Conservation (phyloP, 306 rosid genomes). For the Bauhinia variegata region DNA sequence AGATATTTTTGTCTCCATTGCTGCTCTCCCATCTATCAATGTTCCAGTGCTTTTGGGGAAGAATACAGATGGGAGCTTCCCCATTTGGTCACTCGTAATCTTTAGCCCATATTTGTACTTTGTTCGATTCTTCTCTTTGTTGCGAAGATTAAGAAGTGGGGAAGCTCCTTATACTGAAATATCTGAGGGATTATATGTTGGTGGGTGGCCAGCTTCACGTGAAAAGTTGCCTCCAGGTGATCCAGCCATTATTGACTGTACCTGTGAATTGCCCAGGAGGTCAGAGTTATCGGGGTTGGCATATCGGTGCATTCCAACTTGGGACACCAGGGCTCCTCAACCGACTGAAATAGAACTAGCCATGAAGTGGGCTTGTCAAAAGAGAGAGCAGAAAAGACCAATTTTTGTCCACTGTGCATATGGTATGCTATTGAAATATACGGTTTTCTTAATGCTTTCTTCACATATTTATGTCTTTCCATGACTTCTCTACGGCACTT, state of each 20-base stretch:
- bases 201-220: slow-evolving; percentile 84
- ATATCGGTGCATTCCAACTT: slow-evolving; percentile 77
- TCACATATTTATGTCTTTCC: neutral
- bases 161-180: slow-evolving; percentile 66
- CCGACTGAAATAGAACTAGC: slow-evolving; percentile 70
- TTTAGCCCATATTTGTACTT: slow-evolving; percentile 82
- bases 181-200: slow-evolving; percentile 72
- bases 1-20: slow-evolving; percentile 60
- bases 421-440: slow-evolving; percentile 46
- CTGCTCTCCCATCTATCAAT: slow-evolving; percentile 70
- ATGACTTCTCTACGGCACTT: slow-evolving; percentile 2
- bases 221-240: slow-evolving; percentile 77
- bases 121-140: slow-evolving; percentile 61
- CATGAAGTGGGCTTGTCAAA: slow-evolving; percentile 75
- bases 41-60: slow-evolving; percentile 82
- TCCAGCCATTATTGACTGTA: slow-evolving; percentile 85
- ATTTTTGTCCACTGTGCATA: slow-evolving; percentile 90
- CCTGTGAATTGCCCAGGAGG: slow-evolving; percentile 80
- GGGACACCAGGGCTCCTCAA: slow-evolving; percentile 86
- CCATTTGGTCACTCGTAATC: slow-evolving; percentile 57
- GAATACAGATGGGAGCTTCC: slow-evolving; percentile 71
- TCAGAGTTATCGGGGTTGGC: slow-evolving; percentile 49
- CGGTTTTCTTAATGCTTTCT: neutral
- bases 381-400: slow-evolving; percentile 69
- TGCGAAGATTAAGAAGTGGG: slow-evolving; percentile 60